These are phyloP conservation scores for Ilex aquifolium DNA, from an alignment of 257 asterid genomes.

Conservation along the genomic window DNA sequence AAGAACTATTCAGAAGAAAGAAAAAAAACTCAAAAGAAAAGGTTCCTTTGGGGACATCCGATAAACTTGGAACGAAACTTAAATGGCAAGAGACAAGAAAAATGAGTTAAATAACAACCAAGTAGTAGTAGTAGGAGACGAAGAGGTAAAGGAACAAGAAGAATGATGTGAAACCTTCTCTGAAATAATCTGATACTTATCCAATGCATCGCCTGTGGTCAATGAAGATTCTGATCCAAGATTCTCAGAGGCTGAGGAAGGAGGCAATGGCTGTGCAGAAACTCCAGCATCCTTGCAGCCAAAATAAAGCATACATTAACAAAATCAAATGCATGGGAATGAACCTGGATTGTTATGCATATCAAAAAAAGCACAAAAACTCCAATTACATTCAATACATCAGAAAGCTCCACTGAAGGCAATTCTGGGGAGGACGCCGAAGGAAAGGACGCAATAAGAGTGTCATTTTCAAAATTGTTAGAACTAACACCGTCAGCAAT, in stretches of 20 bases:
- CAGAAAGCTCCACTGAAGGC: conserved; percentile 49
- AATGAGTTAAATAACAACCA: neutral
- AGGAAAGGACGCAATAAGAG: conserved; percentile 38
- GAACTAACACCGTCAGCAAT: conserved; percentile 43
- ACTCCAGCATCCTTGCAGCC: conserved; percentile 54
- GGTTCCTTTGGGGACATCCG: no score
- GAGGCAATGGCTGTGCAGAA: conserved; percentile 44
- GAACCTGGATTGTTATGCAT: neutral
- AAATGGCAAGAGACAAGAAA: no score
- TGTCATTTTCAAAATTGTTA: conserved; percentile 49
- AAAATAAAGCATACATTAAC: conserved; percentile 6
- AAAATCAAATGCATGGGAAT: conserved; percentile 4
- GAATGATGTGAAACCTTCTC: conserved; percentile 60
- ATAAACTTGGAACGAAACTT: neutral
- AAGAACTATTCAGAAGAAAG: neutral
- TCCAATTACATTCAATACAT: conserved; percentile 52
- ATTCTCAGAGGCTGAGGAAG: conserved; percentile 54
- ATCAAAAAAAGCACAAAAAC: conserved; percentile 5
- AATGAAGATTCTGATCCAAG: conserved; percentile 60
- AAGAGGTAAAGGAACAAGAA: neutral
- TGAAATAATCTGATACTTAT: conserved; percentile 72
- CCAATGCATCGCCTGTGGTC: conserved; percentile 87
- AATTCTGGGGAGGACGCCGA: conserved; percentile 46
- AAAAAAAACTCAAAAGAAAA: neutral
- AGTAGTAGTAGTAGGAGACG: neutral